A percentile compares a stretch with the other conserved stretches of the same genome.
Evolutionary conservation across 2,329 filamentous ascomycete species (phyloP).

Genomic region (Stemphylium vesicarium): DNA sequence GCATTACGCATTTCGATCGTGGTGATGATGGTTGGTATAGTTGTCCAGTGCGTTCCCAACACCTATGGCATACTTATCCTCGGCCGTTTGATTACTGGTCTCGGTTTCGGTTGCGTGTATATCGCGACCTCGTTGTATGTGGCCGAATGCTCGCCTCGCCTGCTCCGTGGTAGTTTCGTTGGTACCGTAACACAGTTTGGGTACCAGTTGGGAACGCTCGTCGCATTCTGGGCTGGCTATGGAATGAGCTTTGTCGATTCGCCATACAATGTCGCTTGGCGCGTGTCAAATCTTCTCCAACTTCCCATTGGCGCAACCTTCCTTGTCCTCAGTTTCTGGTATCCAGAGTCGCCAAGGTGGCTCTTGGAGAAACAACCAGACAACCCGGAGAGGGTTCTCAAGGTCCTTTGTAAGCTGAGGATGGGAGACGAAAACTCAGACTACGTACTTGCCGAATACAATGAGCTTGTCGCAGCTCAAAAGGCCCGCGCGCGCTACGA

Average conservation of each 20-base stretch:
- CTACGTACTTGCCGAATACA: slow-evolving; percentile 6
- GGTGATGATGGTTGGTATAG: slow-evolving; percentile 1
- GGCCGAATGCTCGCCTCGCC: background rate
- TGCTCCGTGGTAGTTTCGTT: slow-evolving; percentile 7
- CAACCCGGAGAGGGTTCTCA: background rate
- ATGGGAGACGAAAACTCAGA: slow-evolving; percentile 7
- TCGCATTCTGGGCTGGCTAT: slow-evolving; percentile 9
- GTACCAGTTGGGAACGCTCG: slow-evolving; percentile 7
- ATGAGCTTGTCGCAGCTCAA: slow-evolving; percentile 12
- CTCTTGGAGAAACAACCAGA: slow-evolving; percentile 12
- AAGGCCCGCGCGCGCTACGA: slow-evolving; percentile 6
- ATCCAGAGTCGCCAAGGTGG: slow-evolving; percentile 2
- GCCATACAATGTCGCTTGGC: slow-evolving; percentile 10
- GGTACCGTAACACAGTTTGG: slow-evolving; percentile 4
- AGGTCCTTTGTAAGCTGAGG: slow-evolving; percentile 8
- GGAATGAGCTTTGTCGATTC: slow-evolving; percentile 7
- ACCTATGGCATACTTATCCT: slow-evolving; percentile 11
- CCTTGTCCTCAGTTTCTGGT: slow-evolving; percentile 6
- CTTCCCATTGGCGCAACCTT: slow-evolving; percentile 7
- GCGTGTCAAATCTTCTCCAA: slow-evolving; percentile 8
- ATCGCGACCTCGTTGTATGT: slow-evolving; percentile 11
- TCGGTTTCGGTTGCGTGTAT: slow-evolving; percentile 14
- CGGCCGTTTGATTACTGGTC: slow-evolving; percentile 5
- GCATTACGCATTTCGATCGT: slow-evolving; percentile 8
- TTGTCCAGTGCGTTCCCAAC: slow-evolving; percentile 10